These are phyloP conservation scores for Phoma herbarum DNA, from an alignment of 2,329 filamentous ascomycete genomes.

Conservation along the genomic window DNA sequence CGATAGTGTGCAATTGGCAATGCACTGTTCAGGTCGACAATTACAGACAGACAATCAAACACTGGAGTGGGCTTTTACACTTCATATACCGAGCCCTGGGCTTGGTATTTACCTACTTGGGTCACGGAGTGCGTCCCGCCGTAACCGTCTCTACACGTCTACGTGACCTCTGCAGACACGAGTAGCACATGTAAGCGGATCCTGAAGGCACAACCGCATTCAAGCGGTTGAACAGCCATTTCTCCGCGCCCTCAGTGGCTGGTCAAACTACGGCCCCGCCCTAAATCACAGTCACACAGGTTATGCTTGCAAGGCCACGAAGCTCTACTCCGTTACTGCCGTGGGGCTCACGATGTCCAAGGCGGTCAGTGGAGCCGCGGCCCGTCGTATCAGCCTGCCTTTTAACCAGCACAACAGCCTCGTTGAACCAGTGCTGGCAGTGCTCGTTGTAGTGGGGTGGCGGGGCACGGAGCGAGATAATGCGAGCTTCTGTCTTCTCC, in stretches of 20 bases:
- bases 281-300: conserved; percentile 24
- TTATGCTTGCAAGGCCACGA: conserved; percentile 30
- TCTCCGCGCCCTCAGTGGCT: conserved; percentile 35
- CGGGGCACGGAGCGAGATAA: conserved; percentile 28
- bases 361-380: conserved; percentile 50
- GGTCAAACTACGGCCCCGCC: conserved; percentile 28
- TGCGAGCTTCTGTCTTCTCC: conserved; percentile 23
- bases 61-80: conserved; percentile 30
- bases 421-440: conserved; percentile 12
- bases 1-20: conserved; percentile 13
- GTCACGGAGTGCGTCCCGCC: conserved; percentile 49
- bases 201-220: conserved; percentile 27
- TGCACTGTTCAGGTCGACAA: conserved; percentile 20
- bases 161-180: conserved; percentile 29
- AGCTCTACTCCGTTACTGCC: conserved; percentile 45
- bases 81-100: conserved; percentile 43
- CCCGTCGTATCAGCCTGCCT: conserved; percentile 48
- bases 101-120: conserved; percentile 29
- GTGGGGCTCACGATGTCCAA: conserved; percentile 30
- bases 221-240: conserved; percentile 29
- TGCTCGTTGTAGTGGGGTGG: conserved; percentile 24
- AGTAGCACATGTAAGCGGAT: conserved; percentile 38
- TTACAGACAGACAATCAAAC: conserved; percentile 15
- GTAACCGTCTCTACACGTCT: conserved; percentile 46
- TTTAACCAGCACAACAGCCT: conserved; percentile 30